Evolutionary conservation across 768 basidiomycete genomes (phyloP).

Genomic region (Panus rudis): DNA sequence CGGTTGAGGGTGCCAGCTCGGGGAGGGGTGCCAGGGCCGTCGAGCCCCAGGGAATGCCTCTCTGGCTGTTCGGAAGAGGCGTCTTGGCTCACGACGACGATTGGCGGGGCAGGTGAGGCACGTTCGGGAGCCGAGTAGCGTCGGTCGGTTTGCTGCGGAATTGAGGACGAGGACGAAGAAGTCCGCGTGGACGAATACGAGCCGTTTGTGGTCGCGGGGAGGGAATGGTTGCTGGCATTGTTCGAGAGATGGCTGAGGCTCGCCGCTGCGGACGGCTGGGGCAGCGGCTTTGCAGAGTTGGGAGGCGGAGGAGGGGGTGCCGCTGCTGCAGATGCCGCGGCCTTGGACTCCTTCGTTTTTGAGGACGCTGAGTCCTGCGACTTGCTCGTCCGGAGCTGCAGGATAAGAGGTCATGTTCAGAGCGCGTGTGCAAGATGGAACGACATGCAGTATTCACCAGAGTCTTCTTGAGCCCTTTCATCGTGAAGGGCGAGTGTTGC

Average conservation of each 20-base stretch:
- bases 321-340: constrained; percentile 31
- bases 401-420: constrained; percentile 13
- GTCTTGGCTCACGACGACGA: constrained; percentile 82
- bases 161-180: constrained; percentile 28
- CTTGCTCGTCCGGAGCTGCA: constrained; percentile 61
- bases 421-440: constrained; percentile 13
- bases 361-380: constrained; percentile 57
- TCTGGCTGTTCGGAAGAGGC: constrained; percentile 40
- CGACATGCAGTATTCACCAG: constrained; percentile 37
- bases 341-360: constrained; percentile 62
- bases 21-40: constrained; percentile 53
- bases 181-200: constrained; percentile 27
- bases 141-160: constrained; percentile 45
- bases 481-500: constrained; percentile 20
- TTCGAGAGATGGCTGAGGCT: constrained; percentile 30
- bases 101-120: constrained; percentile 61
- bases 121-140: constrained; percentile 42
- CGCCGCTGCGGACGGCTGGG: constrained; percentile 37
- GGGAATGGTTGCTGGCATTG: constrained; percentile 34
- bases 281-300: constrained; percentile 60
- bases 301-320: constrained; percentile 55
- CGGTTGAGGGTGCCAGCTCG: constrained; percentile 65
- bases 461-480: constrained; percentile 86
- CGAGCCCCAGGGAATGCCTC: constrained; percentile 13
- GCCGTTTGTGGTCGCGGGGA: constrained; percentile 32